These are phyloP conservation scores for Leccinum disarticulatum DNA, from an alignment of 768 basidiomycete genomes.

Conservation along the genomic window DNA sequence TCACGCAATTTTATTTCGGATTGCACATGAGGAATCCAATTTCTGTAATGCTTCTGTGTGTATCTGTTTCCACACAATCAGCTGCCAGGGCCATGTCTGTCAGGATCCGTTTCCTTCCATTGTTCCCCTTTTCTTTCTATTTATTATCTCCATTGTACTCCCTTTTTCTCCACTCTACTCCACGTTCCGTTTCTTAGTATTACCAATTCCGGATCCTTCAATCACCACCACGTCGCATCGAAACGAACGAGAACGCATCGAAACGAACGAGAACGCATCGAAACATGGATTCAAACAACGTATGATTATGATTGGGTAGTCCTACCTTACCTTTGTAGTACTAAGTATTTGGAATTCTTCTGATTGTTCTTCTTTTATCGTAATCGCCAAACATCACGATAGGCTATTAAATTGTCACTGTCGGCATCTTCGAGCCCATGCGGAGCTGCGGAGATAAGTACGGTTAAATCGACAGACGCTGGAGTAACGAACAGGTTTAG, in stretches of 20 bases:
- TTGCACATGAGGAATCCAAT: not conserved
- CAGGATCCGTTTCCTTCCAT: not conserved
- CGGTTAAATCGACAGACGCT: not conserved
- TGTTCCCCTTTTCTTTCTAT: not conserved
- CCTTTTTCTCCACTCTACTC: not conserved
- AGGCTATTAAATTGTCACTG: not conserved
- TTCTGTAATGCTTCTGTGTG: not conserved
- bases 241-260: not conserved
- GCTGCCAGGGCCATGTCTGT: not conserved
- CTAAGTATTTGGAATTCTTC: not conserved
- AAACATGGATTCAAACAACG: not conserved
- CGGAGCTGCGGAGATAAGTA: not conserved
- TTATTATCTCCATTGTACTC: not conserved
- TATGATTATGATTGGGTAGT: not conserved
- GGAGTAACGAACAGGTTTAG: not conserved
- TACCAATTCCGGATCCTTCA: not conserved
- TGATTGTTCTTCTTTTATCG: not conserved
- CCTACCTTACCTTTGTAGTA: not conserved
- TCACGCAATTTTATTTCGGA: not conserved
- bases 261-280: not conserved
- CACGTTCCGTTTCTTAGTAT: not conserved
- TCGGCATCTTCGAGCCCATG: not conserved
- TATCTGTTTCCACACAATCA: not conserved
- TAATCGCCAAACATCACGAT: not conserved
- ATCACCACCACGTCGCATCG: not conserved